phyloP scores from a whole-genome alignment of 768 basidiomycete genomes.

The Lentinula edodes region DNA sequence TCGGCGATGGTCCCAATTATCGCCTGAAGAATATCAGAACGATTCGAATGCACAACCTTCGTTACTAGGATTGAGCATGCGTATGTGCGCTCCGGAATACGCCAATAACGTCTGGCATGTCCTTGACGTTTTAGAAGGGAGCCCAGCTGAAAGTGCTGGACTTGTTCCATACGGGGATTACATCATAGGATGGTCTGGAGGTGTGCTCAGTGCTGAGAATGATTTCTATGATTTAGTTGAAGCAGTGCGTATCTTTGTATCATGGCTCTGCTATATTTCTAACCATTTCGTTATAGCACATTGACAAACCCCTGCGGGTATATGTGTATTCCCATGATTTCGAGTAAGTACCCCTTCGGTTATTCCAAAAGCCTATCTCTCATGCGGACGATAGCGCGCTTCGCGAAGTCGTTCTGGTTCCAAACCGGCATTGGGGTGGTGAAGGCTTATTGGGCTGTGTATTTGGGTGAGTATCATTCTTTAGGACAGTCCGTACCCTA shows the following conservation, averaged over 20 bases:
- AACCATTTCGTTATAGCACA: slow-evolving; percentile 50
- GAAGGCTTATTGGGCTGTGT: slow-evolving; percentile 94
- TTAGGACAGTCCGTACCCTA: neutral
- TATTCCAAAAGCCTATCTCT: neutral
- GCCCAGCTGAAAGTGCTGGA: slow-evolving; percentile 93
- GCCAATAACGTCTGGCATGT: slow-evolving; percentile 99
- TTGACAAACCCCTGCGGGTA: slow-evolving; percentile 88
- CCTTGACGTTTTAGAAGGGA: slow-evolving; percentile 92
- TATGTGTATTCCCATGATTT: slow-evolving; percentile 98
- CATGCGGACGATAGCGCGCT: slow-evolving; percentile 60
- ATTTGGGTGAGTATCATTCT: slow-evolving; percentile 65
- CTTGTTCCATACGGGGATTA: slow-evolving; percentile 87
- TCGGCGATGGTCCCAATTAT: slow-evolving; percentile 64
- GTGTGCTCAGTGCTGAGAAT: slow-evolving; percentile 82
- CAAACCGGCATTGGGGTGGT: slow-evolving; percentile 96
- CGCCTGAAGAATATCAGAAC: slow-evolving; percentile 30
- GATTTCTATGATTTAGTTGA: slow-evolving; percentile 98
- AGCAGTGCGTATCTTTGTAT: slow-evolving; percentile 49
- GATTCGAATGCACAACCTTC: slow-evolving; percentile 63
- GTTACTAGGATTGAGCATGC: slow-evolving; percentile 88
- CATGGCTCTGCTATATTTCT: neutral
- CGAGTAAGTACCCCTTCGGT: slow-evolving; percentile 57
- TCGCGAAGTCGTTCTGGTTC: slow-evolving; percentile 89
- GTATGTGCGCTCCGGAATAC: slow-evolving; percentile 85
- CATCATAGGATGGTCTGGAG: slow-evolving; percentile 91